Percentiles rank a stretch among this genome's conserved stretches.
phyloP scores from a whole-genome alignment of 805 yeast genomes.

The Cyberlindnera lachancei region DNA sequence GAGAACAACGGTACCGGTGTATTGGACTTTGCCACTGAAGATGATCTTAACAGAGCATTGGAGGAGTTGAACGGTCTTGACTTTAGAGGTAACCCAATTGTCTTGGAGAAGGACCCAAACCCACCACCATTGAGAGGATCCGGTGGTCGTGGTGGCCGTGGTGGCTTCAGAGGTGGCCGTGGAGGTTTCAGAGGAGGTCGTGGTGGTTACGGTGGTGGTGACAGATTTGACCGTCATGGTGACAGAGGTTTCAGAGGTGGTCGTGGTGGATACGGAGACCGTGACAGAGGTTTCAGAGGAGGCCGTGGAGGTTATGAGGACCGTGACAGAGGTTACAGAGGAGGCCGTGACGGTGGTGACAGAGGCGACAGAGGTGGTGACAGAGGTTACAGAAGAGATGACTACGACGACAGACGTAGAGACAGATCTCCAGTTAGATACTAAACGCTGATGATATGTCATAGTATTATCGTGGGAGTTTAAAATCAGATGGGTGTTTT shows the following conservation, averaged over 20 bases:
- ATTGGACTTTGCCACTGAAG: constrained; percentile 48
- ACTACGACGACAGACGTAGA: constrained; percentile 24
- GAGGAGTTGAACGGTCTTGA: constrained; percentile 65
- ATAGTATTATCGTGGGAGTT: too few species aligned
- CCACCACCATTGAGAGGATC: constrained; percentile 44
- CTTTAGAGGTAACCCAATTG: constrained; percentile 59
- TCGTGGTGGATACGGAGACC: constrained; percentile 29
- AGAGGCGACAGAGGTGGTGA: constrained; percentile 24
- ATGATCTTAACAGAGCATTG: constrained; percentile 68
- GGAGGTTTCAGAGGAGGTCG: constrained; percentile 35
- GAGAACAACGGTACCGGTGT: constrained; percentile 41
- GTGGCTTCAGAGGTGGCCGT: constrained; percentile 30
- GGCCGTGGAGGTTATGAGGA: constrained; percentile 25
- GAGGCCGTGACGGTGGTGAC: constrained; percentile 31
- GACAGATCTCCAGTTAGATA: constrained; percentile 77
- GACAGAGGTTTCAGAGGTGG: constrained; percentile 37
- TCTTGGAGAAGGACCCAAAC: constrained; percentile 70
- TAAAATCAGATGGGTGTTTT: not conserved
- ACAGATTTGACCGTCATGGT: constrained; percentile 18
- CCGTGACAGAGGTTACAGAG: constrained; percentile 28
- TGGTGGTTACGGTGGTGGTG: constrained; percentile 35
- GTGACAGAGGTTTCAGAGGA: constrained; percentile 38
- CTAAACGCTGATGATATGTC: constrained; percentile 23
- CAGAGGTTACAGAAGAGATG: constrained; percentile 20
- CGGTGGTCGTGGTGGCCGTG: constrained; percentile 37